These are phyloP conservation scores for Leishmania major DNA, from an alignment of 208 protist genomes.

Conservation along the genomic window DNA sequence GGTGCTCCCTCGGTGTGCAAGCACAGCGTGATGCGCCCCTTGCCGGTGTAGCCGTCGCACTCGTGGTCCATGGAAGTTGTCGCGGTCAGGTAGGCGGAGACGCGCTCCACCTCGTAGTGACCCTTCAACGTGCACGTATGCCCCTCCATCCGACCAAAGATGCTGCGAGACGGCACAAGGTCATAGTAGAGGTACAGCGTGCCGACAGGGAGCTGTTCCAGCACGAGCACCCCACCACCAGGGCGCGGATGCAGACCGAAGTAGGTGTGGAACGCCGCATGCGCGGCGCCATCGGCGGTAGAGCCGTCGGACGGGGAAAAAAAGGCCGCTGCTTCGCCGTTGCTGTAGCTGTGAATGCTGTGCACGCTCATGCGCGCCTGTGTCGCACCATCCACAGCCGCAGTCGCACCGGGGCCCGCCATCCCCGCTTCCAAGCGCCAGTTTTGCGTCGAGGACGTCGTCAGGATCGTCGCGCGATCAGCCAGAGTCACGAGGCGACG, in stretches of 20 bases:
- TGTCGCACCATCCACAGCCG: slow-evolving; percentile 1
- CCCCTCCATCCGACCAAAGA: slow-evolving; percentile 77
- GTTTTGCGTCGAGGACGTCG: slow-evolving; percentile 65
- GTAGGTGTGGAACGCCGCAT: slow-evolving; percentile 35
- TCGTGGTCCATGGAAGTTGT: slow-evolving; percentile 81
- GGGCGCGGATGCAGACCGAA: slow-evolving; percentile 38
- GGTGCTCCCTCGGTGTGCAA: slow-evolving; percentile 51
- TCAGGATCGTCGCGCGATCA: slow-evolving; percentile 52
- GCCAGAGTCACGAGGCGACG: slow-evolving; percentile 77
- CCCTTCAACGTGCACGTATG: slow-evolving; percentile 51
- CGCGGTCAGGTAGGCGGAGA: slow-evolving; percentile 76
- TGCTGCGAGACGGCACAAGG: slow-evolving; percentile 57
- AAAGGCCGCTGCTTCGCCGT: neutral
- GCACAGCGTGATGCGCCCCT: slow-evolving; percentile 71
- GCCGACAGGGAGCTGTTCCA: slow-evolving; percentile 65
- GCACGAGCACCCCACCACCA: slow-evolving; percentile 44
- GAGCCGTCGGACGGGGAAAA: neutral
- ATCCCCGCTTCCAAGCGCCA: slow-evolving; percentile 48
- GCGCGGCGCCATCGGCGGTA: slow-evolving; percentile 2
- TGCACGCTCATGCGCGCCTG: slow-evolving; percentile 23
- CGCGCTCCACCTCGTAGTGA: slow-evolving; percentile 70
- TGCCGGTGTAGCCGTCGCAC: slow-evolving; percentile 85
- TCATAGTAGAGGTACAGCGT: slow-evolving; percentile 66
- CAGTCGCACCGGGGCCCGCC: neutral
- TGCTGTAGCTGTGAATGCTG: slow-evolving; percentile 36